Evolutionary conservation across 2,329 filamentous ascomycete species (phyloP).

Genomic region (Coniosporium tulheliwenetii): DNA sequence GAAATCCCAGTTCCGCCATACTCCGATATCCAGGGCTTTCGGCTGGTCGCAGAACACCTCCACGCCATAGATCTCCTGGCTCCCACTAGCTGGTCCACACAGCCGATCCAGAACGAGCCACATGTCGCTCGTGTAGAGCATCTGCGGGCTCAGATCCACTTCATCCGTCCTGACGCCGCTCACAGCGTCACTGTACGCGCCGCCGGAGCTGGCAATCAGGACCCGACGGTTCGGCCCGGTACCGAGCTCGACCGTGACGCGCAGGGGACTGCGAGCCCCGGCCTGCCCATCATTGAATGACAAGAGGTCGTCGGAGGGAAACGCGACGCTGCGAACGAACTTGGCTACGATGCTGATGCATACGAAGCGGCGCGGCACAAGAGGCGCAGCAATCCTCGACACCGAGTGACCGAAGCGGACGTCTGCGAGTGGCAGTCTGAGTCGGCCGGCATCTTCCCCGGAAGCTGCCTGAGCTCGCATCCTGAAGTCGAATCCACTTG

Average conservation of each 20-base stretch:
- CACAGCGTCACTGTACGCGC: slow-evolving; percentile 55
- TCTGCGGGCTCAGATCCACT: slow-evolving; percentile 56
- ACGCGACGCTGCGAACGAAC: slow-evolving; percentile 14
- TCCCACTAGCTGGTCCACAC: slow-evolving; percentile 36
- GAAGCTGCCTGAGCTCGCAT: slow-evolving; percentile 43
- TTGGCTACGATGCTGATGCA: slow-evolving; percentile 41
- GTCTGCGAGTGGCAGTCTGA: slow-evolving; percentile 44
- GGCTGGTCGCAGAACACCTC: slow-evolving; percentile 30
- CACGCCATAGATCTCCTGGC: slow-evolving; percentile 34
- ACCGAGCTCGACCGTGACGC: slow-evolving; percentile 58
- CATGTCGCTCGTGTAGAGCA: slow-evolving; percentile 39
- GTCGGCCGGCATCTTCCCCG: slow-evolving; percentile 60
- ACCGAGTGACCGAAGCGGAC: slow-evolving; percentile 33
- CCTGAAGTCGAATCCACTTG: slow-evolving; percentile 51
- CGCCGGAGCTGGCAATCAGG: slow-evolving; percentile 52
- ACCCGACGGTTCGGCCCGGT: slow-evolving; percentile 51
- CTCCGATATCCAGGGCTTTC: slow-evolving; percentile 23
- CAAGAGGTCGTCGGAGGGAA: neutral
- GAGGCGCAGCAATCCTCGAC: slow-evolving; percentile 37
- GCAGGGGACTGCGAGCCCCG: slow-evolving; percentile 35
- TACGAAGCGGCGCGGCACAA: slow-evolving; percentile 40
- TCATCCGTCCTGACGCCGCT: slow-evolving; percentile 53
- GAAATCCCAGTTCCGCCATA: slow-evolving; percentile 28
- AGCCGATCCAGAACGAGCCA: slow-evolving; percentile 76
- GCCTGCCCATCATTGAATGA: slow-evolving; percentile 8